Percentiles rank a stretch among this genome's conserved stretches.
These are phyloP conservation scores for Xylaria sp. DNA, from an alignment of 2,329 filamentous ascomycete genomes.

Conservation along the genomic window DNA sequence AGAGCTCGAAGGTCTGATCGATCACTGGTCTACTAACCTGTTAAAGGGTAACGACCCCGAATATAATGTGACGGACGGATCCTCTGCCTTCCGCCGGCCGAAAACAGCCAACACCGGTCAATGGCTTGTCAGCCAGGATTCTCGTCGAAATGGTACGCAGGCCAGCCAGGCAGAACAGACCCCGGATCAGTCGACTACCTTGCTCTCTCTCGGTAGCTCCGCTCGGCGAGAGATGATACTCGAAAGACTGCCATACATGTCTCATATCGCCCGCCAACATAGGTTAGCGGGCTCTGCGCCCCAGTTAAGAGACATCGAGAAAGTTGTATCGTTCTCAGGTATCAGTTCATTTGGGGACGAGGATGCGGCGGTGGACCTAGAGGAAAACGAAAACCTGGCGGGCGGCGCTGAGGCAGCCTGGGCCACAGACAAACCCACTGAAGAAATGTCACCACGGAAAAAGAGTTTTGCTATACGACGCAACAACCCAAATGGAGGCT, in stretches of 20 bases:
- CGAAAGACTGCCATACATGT: constrained; percentile 86
- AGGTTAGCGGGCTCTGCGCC: constrained; percentile 43
- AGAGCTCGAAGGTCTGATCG: constrained; percentile 76
- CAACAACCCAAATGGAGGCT: constrained; percentile 39
- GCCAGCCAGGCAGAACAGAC: constrained; percentile 34
- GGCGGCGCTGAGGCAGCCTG: constrained; percentile 57
- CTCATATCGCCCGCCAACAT: constrained; percentile 62
- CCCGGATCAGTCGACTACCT: constrained; percentile 41
- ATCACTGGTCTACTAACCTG: constrained; percentile 68
- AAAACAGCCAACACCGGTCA: constrained; percentile 36
- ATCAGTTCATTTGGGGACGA: constrained; percentile 48
- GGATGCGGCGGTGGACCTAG: constrained; percentile 41
- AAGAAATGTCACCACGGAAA: constrained; percentile 59
- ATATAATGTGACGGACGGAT: constrained; percentile 51
- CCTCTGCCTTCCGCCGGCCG: constrained; percentile 55
- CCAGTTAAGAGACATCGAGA: constrained; percentile 66
- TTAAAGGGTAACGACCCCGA: constrained; percentile 58
- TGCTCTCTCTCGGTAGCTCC: constrained; percentile 67
- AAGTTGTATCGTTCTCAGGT: constrained; percentile 70
- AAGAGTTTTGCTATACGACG: constrained; percentile 46
- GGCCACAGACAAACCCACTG: constrained; percentile 66
- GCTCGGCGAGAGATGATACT: constrained; percentile 77
- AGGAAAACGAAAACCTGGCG: constrained; percentile 51
- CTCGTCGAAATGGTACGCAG: constrained; percentile 28
- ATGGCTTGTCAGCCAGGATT: constrained; percentile 25